Evolutionary conservation across 306 rosid species (phyloP), one percentile per base, ranked within the genome.

Genomic region (Herpetospermum pedunculosum): DNA sequence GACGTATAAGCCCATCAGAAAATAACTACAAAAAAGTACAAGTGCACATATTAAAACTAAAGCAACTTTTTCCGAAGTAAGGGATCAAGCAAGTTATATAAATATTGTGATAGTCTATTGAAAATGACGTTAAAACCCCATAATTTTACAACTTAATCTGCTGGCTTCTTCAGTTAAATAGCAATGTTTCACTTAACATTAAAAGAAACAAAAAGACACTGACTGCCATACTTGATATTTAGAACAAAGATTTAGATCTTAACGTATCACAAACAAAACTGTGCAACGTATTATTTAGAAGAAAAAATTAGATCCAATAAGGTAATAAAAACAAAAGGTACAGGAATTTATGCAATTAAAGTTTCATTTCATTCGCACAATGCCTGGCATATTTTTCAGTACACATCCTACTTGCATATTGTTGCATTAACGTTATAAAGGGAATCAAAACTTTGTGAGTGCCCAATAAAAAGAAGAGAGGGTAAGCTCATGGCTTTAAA

Each of bases 401-500:
- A 57, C 58, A 70, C 19, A 47, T 35, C 41, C 26, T 29, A 44
- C 41, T 28, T 70, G 57, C 73, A 41, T 68, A 68, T 12, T 41
- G 35, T 40, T 44, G 30, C 7, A 46, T 49, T 34, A 47, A 26
- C 6, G 38, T 70, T 70, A 32, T n/a, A 70, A 70, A 21, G 40
- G 21, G 18, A 30, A 70, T 30, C 64, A 74, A 67, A 43, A 68
- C 10, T 12, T 68, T 13, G n/a, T 3, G 8, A 62, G 70, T 37
- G 26, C 29, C 44, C 48, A 10, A 1, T n/a, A 63, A 63, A 63
- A 37, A 34, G 16, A n/a, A 19, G 54, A 41, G 35, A 44, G 23
- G 30, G 41, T 16, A 46, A 70, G 41, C 74, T 18, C 25, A 70
- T 46, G 74, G 74, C 57, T 44, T 58, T 70, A 73, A 71, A 41